Conservation (phyloP, 2,329 filamentous ascomycete species). For the Fonsecaea erecta region DNA sequence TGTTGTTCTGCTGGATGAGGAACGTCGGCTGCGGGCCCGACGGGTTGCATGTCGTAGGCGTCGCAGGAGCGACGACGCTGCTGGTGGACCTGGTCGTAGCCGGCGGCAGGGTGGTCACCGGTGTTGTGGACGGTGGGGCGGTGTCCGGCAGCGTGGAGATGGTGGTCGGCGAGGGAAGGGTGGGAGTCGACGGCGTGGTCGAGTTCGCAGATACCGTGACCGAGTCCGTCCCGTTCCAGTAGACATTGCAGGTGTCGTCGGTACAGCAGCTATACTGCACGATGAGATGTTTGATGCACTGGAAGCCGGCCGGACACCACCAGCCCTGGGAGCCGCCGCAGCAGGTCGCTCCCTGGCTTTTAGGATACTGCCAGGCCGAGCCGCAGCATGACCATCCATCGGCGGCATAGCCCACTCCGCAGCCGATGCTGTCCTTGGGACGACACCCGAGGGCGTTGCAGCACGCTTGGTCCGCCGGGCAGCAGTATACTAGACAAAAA, state of each 20-base stretch:
- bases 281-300: background rate
- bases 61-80: background rate
- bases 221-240: background rate
- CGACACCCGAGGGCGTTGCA: background rate
- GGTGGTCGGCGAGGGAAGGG: background rate
- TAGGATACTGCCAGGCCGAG: background rate
- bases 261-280: background rate
- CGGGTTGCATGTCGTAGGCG: background rate
- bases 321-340: background rate
- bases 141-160: background rate
- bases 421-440: background rate
- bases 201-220: background rate
- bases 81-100: background rate
- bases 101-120: background rate
- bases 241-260: background rate
- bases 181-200: background rate
- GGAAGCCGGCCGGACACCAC: background rate
- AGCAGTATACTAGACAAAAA: background rate
- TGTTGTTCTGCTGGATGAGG: background rate
- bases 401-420: background rate
- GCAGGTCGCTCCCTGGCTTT: background rate
- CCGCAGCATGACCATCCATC: background rate
- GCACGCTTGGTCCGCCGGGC: background rate
- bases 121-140: background rate
- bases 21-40: background rate